Percentiles rank a stretch among this genome's conserved stretches.
phyloP scores from a whole-genome alignment of 441 rosid genomes.

The Adansonia gregorii region DNA sequence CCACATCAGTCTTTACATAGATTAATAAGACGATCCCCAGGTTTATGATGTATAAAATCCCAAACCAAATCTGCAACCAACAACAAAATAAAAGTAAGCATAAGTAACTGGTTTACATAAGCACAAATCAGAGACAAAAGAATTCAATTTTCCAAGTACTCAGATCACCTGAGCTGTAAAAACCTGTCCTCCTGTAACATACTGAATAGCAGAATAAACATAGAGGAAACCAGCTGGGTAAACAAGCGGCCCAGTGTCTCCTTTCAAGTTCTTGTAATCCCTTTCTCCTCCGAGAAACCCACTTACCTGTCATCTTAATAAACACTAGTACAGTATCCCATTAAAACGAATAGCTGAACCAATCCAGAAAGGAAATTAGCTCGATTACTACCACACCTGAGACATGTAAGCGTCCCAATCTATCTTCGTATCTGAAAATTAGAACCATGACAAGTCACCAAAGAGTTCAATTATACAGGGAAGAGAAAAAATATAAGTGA shows the following conservation, averaged over 20 bases:
- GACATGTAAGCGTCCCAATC: conserved; percentile 99
- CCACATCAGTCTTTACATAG: conserved; percentile 80
- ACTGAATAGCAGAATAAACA: conserved; percentile 78
- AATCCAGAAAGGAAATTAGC: not conserved
- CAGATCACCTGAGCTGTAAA: conserved; percentile 74
- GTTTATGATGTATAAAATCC: conserved; percentile 70
- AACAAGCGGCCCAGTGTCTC: conserved; percentile 94
- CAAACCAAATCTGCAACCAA: conserved; percentile 76
- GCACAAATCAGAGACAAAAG: conserved; percentile 9
- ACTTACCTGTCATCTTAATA: conserved; percentile 54
- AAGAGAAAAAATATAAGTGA: not conserved
- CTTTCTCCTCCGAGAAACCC: conserved; percentile 93
- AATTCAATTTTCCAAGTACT: not conserved
- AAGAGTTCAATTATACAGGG: not conserved
- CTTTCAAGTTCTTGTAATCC: conserved; percentile 79
- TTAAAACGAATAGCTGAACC: not conserved
- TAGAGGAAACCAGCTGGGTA: conserved; percentile 97
- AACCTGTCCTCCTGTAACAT: conserved; percentile 70
- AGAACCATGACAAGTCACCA: conserved; percentile 8
- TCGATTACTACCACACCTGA: conserved; percentile 45
- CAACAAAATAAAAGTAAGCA: not conserved
- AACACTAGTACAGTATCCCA: conserved; percentile 17
- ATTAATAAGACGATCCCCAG: conserved; percentile 69
- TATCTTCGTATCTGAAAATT: conserved; percentile 81
- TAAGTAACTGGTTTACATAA: not conserved